Base-by-base conservation (phyloP, 1,139 yeast genomes). In the Candida sanyaensis region DNA sequence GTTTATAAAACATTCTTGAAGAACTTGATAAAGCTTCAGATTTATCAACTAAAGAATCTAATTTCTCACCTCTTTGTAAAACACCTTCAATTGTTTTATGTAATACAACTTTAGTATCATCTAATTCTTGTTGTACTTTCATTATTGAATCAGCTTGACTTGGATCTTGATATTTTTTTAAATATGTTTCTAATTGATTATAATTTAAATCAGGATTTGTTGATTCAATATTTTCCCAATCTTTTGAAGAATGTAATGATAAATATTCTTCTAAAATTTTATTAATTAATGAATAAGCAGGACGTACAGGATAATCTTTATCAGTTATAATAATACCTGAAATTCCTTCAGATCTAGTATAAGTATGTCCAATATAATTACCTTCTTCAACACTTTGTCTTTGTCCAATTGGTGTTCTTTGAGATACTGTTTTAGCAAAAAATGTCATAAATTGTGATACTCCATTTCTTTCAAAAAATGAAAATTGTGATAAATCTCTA, bases 41-140 rank as follows among this genome's bases (percentile, higher is more conserved):
- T 73, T 93, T 93, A 65, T 92, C 97, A 38, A 93, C 99, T 62
- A 93, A 77, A 44, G 95, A 81, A 64, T 93, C 99, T 62, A 93
- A 80, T 64, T 91, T 91, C 70, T 93, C 99, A 42, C 99, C 99
- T 66, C 99, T 84, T 65, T 90, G 96, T 61, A 93, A 78, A 17
- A 95, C 97, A 54, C 88, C 81, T 68, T 95, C 98, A 59, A 93
- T 93, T 42, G 98, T 91, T 74, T 93, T 91, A 71, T 93, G 98
- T 62, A 93, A 77, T 37, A 92, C 97, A 59, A 92, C 90, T 77
- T 93, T 95, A 39, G 99, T 93, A 65, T 95, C 99, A 69, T 95
- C 99, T 60, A 93, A 80, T 69, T 93, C 99, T 64, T 91, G 96
- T 73, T 95, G 99, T 33, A 93, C 99, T 68, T 87, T 88, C 96